These are phyloP conservation scores for Leptodermis oblonga DNA, from an alignment of 257 asterid species.

Conservation along the genomic window DNA sequence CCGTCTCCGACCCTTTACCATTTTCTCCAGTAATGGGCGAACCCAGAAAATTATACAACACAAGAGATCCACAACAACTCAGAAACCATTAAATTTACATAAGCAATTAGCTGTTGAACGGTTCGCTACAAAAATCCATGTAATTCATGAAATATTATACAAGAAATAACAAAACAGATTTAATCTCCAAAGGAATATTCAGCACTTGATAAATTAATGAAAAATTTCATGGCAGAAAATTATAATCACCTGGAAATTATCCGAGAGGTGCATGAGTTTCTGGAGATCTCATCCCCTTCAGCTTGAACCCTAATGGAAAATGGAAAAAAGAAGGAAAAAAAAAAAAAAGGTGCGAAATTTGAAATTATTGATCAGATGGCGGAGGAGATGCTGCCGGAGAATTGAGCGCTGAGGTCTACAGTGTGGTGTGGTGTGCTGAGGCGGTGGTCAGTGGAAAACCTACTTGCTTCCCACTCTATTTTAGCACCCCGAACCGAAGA, in stretches of 20 bases:
- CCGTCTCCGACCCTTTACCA: not conserved
- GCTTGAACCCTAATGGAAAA: not conserved
- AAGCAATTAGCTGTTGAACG: conserved; percentile 25
- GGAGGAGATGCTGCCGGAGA: no score
- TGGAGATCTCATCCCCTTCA: conserved; percentile 21
- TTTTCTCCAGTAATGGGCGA: not conserved
- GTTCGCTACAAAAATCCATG: no score
- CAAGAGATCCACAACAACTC: not conserved
- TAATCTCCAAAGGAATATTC: not conserved
- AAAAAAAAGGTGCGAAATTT: not conserved
- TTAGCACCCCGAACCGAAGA: no score
- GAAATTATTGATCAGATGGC: not conserved
- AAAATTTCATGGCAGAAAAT: conserved; percentile 21
- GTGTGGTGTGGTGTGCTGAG: no score
- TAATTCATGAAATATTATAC: not conserved
- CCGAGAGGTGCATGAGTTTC: conserved; percentile 43
- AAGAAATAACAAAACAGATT: not conserved
- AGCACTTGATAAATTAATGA: not conserved
- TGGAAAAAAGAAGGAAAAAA: not conserved
- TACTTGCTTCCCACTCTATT: no score
- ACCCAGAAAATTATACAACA: no score
- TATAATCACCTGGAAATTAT: conserved; percentile 23
- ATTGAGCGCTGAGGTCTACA: no score
- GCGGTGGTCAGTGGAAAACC: no score
- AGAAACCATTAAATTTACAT: conserved; percentile 16